A percentile compares a stretch with the other conserved stretches of the same genome.
phyloP scores from a whole-genome alignment of 345 rosid genomes.

The Salix udensis region DNA sequence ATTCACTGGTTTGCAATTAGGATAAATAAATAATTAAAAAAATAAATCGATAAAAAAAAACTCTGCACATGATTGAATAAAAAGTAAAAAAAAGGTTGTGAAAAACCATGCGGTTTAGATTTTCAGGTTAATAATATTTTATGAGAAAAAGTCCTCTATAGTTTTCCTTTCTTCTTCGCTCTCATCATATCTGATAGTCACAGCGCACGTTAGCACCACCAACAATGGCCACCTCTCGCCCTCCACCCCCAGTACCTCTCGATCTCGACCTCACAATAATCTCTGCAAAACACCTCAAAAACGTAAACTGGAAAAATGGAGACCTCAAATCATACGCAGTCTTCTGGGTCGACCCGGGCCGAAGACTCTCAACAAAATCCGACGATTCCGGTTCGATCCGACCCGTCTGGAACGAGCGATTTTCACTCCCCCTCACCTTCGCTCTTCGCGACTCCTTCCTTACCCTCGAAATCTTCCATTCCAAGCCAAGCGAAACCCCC shows the following conservation, averaged over 20 bases:
- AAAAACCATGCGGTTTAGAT: too few relatives aligned
- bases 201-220: slow-evolving; percentile 11
- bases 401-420: slow-evolving; percentile 47
- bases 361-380: slow-evolving; percentile 36
- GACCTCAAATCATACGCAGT: slow-evolving; percentile 47
- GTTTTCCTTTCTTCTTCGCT: neutral
- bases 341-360: slow-evolving; percentile 46
- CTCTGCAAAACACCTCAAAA: slow-evolving; percentile 60
- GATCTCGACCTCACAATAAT: slow-evolving; percentile 50
- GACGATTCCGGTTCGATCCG: slow-evolving; percentile 39
- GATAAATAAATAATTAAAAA: too few relatives aligned
- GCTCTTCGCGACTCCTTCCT: slow-evolving; percentile 30
- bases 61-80: too few relatives aligned
- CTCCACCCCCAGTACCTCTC: slow-evolving; percentile 17
- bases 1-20: too few relatives aligned
- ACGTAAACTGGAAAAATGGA: slow-evolving; percentile 58
- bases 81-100: too few relatives aligned
- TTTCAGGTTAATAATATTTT: too few relatives aligned
- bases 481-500: slow-evolving; percentile 45
- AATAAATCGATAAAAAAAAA: too few relatives aligned
- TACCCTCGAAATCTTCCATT: slow-evolving; percentile 56
- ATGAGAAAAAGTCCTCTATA: too few relatives aligned
- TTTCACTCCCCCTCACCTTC: slow-evolving; percentile 30
- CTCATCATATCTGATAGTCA: neutral
- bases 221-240: slow-evolving; percentile 34